Conservation (phyloP, 148 eudicot genomes). For the Persicaria maculosa region DNA sequence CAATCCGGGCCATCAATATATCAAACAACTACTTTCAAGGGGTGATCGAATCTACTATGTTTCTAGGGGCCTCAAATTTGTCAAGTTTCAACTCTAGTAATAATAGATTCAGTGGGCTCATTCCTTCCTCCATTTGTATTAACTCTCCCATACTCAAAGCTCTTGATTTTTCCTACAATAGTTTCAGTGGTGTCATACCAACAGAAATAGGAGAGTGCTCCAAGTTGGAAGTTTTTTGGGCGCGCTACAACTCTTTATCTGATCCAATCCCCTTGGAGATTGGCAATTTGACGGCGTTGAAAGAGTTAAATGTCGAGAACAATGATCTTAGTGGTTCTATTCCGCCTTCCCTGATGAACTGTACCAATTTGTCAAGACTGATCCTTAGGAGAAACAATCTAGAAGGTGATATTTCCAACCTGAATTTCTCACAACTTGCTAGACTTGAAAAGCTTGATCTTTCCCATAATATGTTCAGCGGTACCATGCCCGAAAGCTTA, state of each 20-base stretch:
- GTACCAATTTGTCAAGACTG: constrained; percentile 47
- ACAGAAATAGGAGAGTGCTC: too few species aligned
- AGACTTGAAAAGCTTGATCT: constrained; percentile 57
- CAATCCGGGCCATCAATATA: constrained; percentile 36
- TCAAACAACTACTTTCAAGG: constrained; percentile 62
- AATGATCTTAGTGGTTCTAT: constrained; percentile 54
- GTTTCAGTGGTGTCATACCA: too few species aligned
- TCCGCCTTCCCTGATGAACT: constrained; percentile 61
- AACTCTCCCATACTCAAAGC: constrained; percentile 29
- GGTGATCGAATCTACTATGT: constrained; percentile 30
- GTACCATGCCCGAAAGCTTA: constrained; percentile 54
- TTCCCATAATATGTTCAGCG: constrained; percentile 58
- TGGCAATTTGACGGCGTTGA: constrained; percentile 45
- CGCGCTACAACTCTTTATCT: too few species aligned
- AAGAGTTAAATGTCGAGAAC: constrained; percentile 55
- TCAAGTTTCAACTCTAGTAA: constrained; percentile 49
- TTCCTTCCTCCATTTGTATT: constrained; percentile 49
- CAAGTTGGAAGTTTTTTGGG: too few species aligned
- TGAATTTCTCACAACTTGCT: constrained; percentile 56
- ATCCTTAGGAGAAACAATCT: constrained; percentile 61
- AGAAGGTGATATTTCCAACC: constrained; percentile 51
- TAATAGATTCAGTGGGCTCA: constrained; percentile 44
- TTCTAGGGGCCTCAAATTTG: constrained; percentile 34
- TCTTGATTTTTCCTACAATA: constrained; percentile 61
- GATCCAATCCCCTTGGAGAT: constrained; percentile 51